phyloP scores from a whole-genome alignment of 2,329 filamentous ascomycete species.

The Akanthomyces lecanii region DNA sequence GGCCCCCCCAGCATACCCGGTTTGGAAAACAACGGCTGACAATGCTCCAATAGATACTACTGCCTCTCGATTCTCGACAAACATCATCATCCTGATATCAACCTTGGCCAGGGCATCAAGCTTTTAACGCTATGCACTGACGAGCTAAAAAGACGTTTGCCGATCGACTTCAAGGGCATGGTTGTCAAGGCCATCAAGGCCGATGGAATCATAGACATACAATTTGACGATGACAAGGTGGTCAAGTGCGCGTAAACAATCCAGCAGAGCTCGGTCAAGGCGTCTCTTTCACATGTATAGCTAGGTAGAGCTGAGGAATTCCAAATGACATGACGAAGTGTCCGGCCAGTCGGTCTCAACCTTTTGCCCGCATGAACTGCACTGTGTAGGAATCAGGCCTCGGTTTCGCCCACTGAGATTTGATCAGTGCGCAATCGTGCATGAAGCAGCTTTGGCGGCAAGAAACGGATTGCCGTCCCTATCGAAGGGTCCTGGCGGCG shows the following conservation, averaged over 20 bases:
- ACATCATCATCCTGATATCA: slow-evolving; percentile 94
- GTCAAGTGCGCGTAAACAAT: slow-evolving; percentile 52
- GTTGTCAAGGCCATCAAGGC: slow-evolving; percentile 90
- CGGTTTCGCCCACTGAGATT: no score
- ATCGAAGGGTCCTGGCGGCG: no score
- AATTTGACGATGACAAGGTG: slow-evolving; percentile 77
- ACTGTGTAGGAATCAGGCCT: no score
- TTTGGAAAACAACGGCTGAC: background rate
- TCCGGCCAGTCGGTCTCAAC: no score
- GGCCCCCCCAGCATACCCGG: background rate
- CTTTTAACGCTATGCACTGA: slow-evolving; percentile 92
- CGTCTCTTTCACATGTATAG: background rate
- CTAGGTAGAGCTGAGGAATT: background rate
- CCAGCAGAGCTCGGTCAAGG: background rate
- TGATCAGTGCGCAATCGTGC: no score
- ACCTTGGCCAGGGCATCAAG: slow-evolving; percentile 83
- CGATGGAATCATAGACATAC: slow-evolving; percentile 81
- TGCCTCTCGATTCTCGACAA: slow-evolving; percentile 97
- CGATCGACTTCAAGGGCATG: slow-evolving; percentile 98
- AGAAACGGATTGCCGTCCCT: no score
- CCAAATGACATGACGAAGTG: no score
- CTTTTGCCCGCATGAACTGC: no score
- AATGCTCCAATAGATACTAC: slow-evolving; percentile 67
- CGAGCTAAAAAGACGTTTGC: slow-evolving; percentile 92
- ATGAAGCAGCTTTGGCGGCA: no score